Percentiles rank a stretch among this genome's conserved stretches.
Conservation (phyloP, 352 stramenopile genomes). For the Globisporangium alternatum region DNA sequence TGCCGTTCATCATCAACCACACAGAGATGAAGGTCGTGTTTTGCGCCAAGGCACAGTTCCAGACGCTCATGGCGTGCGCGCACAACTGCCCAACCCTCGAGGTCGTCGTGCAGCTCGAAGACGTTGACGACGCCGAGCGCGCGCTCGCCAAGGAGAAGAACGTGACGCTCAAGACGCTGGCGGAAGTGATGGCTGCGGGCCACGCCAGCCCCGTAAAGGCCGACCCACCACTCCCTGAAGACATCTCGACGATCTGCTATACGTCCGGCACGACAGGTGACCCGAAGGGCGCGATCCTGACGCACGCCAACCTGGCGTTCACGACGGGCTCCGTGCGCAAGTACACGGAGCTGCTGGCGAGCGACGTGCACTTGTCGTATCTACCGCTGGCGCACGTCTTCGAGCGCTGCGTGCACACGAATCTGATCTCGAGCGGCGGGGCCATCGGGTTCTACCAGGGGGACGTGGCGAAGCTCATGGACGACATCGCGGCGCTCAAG, state of each 20-base stretch:
- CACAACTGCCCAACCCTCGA: constrained; percentile 44
- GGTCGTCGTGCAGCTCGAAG: constrained; percentile 50
- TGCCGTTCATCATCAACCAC: constrained; percentile 74
- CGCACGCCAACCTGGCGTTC: constrained; percentile 43
- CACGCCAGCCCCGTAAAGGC: constrained; percentile 37
- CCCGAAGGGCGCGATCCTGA: constrained; percentile 65
- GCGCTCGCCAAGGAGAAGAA: background rate
- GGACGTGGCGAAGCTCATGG: constrained; percentile 23
- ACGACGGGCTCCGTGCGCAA: constrained; percentile 13
- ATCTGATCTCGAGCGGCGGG: constrained; percentile 64
- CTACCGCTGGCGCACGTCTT: constrained; percentile 94
- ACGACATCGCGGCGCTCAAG: background rate
- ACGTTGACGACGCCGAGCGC: constrained; percentile 21
- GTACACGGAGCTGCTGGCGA: constrained; percentile 15
- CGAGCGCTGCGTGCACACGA: constrained; percentile 69
- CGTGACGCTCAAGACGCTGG: constrained; percentile 9
- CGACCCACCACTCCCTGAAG: constrained; percentile 44
- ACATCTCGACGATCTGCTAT: constrained; percentile 92
- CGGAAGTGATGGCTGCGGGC: constrained; percentile 31
- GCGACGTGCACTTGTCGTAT: constrained; percentile 86
- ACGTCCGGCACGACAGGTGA: constrained; percentile 68
- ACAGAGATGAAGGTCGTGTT: constrained; percentile 67
- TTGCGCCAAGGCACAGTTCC: constrained; percentile 48
- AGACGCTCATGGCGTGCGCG: constrained; percentile 32
- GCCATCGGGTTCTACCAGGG: constrained; percentile 92